phyloP scores from a whole-genome alignment of 2,329 filamentous ascomycete genomes.

The Ceratocystis smalleyi region DNA sequence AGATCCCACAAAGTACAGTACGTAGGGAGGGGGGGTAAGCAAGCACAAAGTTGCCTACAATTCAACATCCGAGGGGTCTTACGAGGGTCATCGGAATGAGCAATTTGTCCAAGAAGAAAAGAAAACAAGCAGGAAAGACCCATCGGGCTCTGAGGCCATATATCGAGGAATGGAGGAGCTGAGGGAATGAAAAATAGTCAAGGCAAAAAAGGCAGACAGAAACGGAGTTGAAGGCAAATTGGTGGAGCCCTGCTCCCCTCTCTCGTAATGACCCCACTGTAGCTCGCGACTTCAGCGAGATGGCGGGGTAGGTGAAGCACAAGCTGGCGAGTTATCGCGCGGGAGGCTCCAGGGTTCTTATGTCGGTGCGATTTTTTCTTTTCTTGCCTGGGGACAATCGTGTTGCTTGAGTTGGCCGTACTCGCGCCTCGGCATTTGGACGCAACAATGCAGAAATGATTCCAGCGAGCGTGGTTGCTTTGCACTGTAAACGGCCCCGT shows the following conservation, averaged over 20 bases:
- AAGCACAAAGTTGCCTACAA: neutral
- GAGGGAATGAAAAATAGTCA: neutral
- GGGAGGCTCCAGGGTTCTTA: too few species aligned
- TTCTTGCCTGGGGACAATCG: too few species aligned
- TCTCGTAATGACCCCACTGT: neutral
- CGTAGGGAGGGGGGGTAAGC: too few species aligned
- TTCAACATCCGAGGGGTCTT: neutral
- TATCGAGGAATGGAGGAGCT: neutral
- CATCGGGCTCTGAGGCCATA: neutral
- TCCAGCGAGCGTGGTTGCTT: neutral
- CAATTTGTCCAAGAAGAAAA: neutral
- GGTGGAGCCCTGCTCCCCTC: neutral
- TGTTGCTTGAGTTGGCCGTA: too few species aligned
- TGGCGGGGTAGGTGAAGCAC: neutral
- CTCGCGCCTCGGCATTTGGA: neutral
- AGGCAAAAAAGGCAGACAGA: neutral
- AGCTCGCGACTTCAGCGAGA: neutral
- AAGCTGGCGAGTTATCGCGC: neutral
- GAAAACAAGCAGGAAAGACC: neutral
- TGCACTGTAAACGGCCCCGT: neutral
- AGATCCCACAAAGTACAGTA: too few species aligned
- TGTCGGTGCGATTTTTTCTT: too few species aligned
- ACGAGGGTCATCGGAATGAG: neutral
- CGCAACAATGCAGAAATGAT: neutral
- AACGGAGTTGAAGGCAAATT: neutral